Conservation (phyloP, 1,139 yeast genomes). For the Suhomyces choctaworum region DNA sequence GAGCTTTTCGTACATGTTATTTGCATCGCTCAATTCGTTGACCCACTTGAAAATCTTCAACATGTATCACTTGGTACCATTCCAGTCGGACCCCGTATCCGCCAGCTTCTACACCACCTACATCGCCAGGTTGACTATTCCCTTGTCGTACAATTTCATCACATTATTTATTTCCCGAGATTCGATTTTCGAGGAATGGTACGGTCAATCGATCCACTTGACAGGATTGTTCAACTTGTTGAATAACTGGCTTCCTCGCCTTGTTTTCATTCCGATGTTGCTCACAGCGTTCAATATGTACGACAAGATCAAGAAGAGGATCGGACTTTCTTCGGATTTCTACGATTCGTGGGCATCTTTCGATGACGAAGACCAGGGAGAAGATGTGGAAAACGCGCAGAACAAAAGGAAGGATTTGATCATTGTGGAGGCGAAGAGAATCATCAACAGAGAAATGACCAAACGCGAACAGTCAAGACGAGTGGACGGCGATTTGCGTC, state of each 20-base stretch:
- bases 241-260: conserved; percentile 74
- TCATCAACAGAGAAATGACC: conserved; percentile 36
- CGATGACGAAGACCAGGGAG: conserved; percentile 15
- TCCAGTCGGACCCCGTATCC: conserved; percentile 72
- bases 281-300: conserved; percentile 69
- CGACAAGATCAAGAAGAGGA: conserved; percentile 55
- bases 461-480: conserved; percentile 25
- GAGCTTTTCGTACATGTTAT: conserved; percentile 65
- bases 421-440: conserved; percentile 47
- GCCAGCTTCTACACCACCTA: conserved; percentile 78
- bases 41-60: conserved; percentile 71
- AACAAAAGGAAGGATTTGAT: conserved; percentile 37
- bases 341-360: conserved; percentile 47
- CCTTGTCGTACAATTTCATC: conserved; percentile 75
- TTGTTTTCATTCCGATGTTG: conserved; percentile 65
- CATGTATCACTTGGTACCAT: conserved; percentile 69
- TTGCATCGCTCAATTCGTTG: conserved; percentile 63
- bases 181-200: conserved; percentile 56
- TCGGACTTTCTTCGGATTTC: conserved; percentile 49
- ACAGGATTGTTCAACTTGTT: conserved; percentile 73
- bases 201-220: conserved; percentile 72
- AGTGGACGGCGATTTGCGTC: conserved; percentile 22
- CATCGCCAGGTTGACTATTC: conserved; percentile 79
- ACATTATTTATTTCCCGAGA: conserved; percentile 57
- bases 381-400: conserved; percentile 18